Percentiles rank a stretch among this genome's conserved stretches.
phyloP scores from a whole-genome alignment of 345 rosid genomes.

The Eucalyptus fibrosa region DNA sequence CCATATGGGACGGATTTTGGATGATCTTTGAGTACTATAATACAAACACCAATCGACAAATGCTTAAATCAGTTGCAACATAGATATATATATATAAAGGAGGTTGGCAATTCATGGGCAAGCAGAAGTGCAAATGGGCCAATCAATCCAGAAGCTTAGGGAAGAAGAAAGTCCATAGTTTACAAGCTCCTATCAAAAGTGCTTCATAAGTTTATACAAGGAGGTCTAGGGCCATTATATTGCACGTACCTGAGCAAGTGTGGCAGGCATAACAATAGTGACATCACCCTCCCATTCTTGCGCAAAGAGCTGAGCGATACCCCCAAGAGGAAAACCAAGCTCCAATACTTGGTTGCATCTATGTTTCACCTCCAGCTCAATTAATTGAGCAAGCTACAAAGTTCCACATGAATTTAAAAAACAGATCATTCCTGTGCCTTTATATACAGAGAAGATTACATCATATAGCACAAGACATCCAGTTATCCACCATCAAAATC shows the following conservation, averaged over 20 bases:
- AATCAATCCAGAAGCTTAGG: neutral
- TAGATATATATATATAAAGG: neutral
- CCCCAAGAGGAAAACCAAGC: constrained; percentile 90
- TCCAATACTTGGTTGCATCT: constrained; percentile 81
- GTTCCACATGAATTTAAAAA: neutral
- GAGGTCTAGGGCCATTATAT: neutral
- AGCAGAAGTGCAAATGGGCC: neutral
- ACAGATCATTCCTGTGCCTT: neutral
- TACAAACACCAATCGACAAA: neutral
- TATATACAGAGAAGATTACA: neutral
- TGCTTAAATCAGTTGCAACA: neutral
- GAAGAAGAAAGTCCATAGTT: neutral
- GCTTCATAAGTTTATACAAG: neutral
- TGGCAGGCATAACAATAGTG: constrained; percentile 98
- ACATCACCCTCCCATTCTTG: constrained; percentile 99
- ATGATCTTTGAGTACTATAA: constrained; percentile 73
- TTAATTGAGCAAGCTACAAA: constrained; percentile 74
- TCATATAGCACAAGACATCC: neutral
- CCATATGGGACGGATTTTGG: constrained; percentile 68
- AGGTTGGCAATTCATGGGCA: neutral
- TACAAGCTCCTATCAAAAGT: neutral
- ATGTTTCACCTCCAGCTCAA: constrained; percentile 96
- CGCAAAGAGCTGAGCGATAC: constrained; percentile 84
- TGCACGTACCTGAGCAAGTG: constrained; percentile 73
- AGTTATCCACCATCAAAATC: neutral